Base-by-base conservation (phyloP, 306 rosid species). In the Vigna unguiculata region DNA sequence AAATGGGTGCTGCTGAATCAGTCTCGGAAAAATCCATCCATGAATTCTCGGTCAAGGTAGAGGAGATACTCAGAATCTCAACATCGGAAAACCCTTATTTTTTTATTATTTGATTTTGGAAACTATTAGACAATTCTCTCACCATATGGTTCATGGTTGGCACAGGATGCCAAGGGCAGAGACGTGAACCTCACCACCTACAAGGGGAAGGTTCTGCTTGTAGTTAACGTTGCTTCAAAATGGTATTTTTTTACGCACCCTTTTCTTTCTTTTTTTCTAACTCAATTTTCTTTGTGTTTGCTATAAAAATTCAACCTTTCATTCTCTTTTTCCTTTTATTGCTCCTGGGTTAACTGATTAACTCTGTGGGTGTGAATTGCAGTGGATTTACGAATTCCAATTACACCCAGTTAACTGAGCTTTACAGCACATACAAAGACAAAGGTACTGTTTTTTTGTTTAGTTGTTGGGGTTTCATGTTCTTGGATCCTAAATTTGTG, bases 161-260 rank as follows among this genome's bases (percentile, higher is more conserved):
- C 19, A 74, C 78, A 93, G 98, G 96, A 90, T 81, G 65, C 80
- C 15, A 90, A 24, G 80, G 98, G 97, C 36, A 90, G 51, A 46
- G 97, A 90, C 43, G 96, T 93, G 30, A 77, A 81, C 76, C 98
- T 93, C 67, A 48, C 87, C 82, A 15, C n/a, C 67, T 93, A 90
- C 83, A 82, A 80, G 38, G 98, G 97, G 51, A 91, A 93, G 73
- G 88, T 91, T 72, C 82, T 93, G 68, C 93, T 93, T 64, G 76
- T 93, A 46, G 96, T 93, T 68, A 93, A 93, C 75, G 98, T 93
- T 21, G 98, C 98, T 80, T 93, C 98, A 57, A 88, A 91, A 91
- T 93, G 98, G 98, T 92, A 47, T 6, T 63, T 6, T 63, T 45
- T 13, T 4, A 34, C 9, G 9, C 7, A 2, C 15, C 40, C 77